Evolutionary conservation across 176 grass and related monocot genomes (phyloP), one percentile per base, ranked within the genome.

Genomic region (Carex cristatella): DNA sequence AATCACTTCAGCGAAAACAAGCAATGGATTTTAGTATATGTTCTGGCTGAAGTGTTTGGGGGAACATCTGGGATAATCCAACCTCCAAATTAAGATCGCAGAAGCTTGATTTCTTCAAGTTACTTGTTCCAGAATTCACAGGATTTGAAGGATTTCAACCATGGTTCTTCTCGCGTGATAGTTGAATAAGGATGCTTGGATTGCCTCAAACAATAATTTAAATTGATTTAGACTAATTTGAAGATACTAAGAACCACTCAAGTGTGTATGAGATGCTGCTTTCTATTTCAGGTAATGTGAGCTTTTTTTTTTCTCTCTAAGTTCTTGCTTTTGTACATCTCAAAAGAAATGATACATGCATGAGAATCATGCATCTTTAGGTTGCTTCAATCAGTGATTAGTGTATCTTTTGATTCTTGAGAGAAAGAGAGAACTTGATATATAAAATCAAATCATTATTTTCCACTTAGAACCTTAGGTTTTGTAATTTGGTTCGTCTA

Each of bases 1-100:
- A 75, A 75, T 28, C 71, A 75, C 71, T 75, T 75, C 71, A 75
- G 71, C 71, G 5, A 75, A 53, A 51, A 23, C 18, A 75, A 53
- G 44, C 71, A 28, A 75, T 53, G 8, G 40, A 28, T 51, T 42
- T 74, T 2, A n/a, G 19, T 23, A 23, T 23, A 23, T 23, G 23
- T 23, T 23, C 23, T 23, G 23, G 23, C 23, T 23, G 23, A 23
- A 75, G 71, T 75, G 71, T 75, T 75, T 75, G 71, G 44, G 71
- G 71, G 71, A 75, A 75, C 71, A 2, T 75, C 71, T 75, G 71
- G 19, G 23, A 53, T 19, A 44, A 75, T 75, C 40, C 71, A 53
- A 75, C 46, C 2, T 1, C 7, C 69, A 27, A 74, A 75, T 40
- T 11, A 49, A 51, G 3, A 19, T 74, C n/a, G 7, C 70, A 74